These are phyloP conservation scores for Sclerotiophoma versabilis DNA, from an alignment of 2,329 filamentous ascomycete genomes.

Conservation along the genomic window DNA sequence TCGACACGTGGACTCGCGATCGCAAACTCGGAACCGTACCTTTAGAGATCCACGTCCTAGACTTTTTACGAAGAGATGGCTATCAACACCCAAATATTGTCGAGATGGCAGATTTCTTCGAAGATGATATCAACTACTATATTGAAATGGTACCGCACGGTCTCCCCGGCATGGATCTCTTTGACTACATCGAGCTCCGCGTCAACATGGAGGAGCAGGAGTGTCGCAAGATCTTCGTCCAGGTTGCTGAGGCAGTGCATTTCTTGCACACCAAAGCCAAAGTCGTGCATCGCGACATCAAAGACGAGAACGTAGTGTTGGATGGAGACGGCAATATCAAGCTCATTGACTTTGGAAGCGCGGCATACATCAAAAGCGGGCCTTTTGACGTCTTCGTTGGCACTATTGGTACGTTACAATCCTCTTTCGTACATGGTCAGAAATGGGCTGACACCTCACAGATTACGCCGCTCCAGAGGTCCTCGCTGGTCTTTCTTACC, in stretches of 20 bases:
- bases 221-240: constrained; percentile 92
- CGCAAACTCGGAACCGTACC: constrained; percentile 92
- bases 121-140: constrained; percentile 92
- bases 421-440: background rate
- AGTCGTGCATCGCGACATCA: constrained; percentile 97
- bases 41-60: constrained; percentile 93
- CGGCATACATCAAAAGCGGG: constrained; percentile 96
- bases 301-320: constrained; percentile 96
- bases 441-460: constrained; percentile 47
- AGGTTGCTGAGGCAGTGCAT: constrained; percentile 87
- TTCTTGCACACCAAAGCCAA: constrained; percentile 89
- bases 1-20: constrained; percentile 98
- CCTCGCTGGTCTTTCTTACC: constrained; percentile 87
- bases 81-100: constrained; percentile 71
- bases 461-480: constrained; percentile 99
- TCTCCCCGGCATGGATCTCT: constrained; percentile 95
- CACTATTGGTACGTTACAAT: constrained; percentile 78
- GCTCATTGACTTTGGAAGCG: constrained; percentile 96
- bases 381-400: constrained; percentile 99
- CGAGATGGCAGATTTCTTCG: constrained; percentile 73
- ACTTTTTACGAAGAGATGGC: constrained; percentile 82
- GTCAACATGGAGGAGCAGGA: constrained; percentile 96
- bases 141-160: constrained; percentile 98
- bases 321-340: constrained; percentile 97
- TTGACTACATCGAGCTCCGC: constrained; percentile 97